phyloP scores from a whole-genome alignment of 306 rosid genomes.

The Vigna reflexopilosa region DNA sequence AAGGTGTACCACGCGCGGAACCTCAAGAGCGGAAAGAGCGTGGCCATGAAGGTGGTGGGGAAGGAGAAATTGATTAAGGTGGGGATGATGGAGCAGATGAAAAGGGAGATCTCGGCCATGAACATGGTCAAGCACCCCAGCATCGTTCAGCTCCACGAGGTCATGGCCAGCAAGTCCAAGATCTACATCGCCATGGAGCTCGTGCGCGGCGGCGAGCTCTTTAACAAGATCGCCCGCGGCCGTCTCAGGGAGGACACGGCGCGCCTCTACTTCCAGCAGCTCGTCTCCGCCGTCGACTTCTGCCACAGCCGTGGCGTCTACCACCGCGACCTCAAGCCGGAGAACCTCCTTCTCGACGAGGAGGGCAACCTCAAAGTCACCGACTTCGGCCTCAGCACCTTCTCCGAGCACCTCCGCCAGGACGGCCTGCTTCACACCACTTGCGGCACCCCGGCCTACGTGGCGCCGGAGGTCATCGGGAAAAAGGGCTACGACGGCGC shows the following conservation, averaged over 20 bases:
- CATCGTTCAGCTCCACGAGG: slow-evolving; percentile 80
- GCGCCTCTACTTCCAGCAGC: slow-evolving; percentile 77
- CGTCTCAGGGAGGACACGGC: slow-evolving; percentile 69
- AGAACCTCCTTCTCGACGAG: slow-evolving; percentile 76
- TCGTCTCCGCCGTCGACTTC: slow-evolving; percentile 83
- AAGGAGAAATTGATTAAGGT: slow-evolving; percentile 77
- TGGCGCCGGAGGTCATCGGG: slow-evolving; percentile 80
- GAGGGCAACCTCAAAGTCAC: slow-evolving; percentile 73
- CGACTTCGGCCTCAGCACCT: slow-evolving; percentile 79
- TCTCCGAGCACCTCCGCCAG: slow-evolving; percentile 71
- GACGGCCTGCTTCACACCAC: slow-evolving; percentile 80
- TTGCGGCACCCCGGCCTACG: slow-evolving; percentile 90
- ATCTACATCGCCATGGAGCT: slow-evolving; percentile 88
- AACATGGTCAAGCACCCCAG: slow-evolving; percentile 79
- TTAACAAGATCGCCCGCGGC: slow-evolving; percentile 64
- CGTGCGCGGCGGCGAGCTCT: slow-evolving; percentile 85
- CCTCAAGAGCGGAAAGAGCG: slow-evolving; percentile 52
- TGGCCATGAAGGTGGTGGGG: slow-evolving; percentile 87
- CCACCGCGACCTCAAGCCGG: slow-evolving; percentile 88
- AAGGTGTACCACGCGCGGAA: slow-evolving; percentile 78
- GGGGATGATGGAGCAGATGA: slow-evolving; percentile 84
- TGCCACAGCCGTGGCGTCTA: slow-evolving; percentile 86
- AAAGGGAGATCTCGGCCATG: slow-evolving; percentile 85
- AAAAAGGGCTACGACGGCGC: slow-evolving; percentile 86
- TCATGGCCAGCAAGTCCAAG: slow-evolving; percentile 86